Percentiles rank a stretch among this genome's conserved stretches.
Conservation (phyloP, 768 basidiomycete genomes). For the Thelephora ganbajun region DNA sequence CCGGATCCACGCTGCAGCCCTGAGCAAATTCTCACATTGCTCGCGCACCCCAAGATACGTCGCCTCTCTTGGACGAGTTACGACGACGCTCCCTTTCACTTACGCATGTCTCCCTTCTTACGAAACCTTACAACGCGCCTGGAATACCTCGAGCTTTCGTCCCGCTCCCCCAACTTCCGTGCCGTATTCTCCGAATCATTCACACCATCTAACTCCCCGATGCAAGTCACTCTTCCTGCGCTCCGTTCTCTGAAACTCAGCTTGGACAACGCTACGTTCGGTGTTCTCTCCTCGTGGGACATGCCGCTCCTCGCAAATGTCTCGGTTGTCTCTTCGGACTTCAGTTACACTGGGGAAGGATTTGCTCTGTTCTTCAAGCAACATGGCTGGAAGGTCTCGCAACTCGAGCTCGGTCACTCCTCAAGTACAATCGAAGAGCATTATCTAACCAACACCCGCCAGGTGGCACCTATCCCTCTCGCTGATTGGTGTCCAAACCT, state of each 20-base stretch:
- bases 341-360: slow-evolving; percentile 50
- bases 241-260: slow-evolving; percentile 58
- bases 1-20: slow-evolving; percentile 33
- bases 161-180: slow-evolving; percentile 33
- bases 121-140: slow-evolving; percentile 36
- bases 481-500: slow-evolving; percentile 62
- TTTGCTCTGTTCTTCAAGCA: slow-evolving; percentile 52
- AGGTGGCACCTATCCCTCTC: slow-evolving; percentile 28
- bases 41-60: slow-evolving; percentile 43
- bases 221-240: slow-evolving; percentile 37
- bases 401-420: slow-evolving; percentile 64
- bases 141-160: slow-evolving; percentile 57
- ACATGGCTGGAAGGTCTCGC: slow-evolving; percentile 45
- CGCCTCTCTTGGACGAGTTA: slow-evolving; percentile 64
- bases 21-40: slow-evolving; percentile 42
- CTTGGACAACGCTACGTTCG: slow-evolving; percentile 59
- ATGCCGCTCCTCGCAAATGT: slow-evolving; percentile 52
- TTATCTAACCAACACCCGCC: slow-evolving; percentile 34
- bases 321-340: slow-evolving; percentile 58
- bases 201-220: slow-evolving; percentile 3
- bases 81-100: slow-evolving; percentile 43
- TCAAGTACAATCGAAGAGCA: slow-evolving; percentile 54
- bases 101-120: slow-evolving; percentile 39
- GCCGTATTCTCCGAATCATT: slow-evolving; percentile 15
- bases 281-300: slow-evolving; percentile 48